Evolutionary conservation across 2,329 filamentous ascomycete genomes (phyloP).

Genomic region (Epichloe scottii): DNA sequence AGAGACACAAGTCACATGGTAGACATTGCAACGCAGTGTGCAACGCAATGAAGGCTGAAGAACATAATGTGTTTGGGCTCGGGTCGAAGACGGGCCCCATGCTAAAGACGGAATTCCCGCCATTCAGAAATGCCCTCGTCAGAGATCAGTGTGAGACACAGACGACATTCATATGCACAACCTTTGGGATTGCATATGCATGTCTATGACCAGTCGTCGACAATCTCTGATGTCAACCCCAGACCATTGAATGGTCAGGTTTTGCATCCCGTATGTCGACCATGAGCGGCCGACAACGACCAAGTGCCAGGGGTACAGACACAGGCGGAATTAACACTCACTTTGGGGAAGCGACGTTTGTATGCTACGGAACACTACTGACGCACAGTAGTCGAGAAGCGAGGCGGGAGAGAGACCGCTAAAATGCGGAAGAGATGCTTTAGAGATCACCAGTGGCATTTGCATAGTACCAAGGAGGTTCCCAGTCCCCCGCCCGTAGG

Average conservation of each 20-base stretch:
- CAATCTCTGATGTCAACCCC: no score
- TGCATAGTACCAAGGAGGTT: background rate
- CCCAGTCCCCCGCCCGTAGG: no score
- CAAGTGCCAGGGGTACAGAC: background rate
- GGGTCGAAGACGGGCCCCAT: no score
- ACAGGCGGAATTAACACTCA: background rate
- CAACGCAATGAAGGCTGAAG: background rate
- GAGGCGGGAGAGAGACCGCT: background rate
- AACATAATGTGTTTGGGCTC: background rate
- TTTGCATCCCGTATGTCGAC: background rate
- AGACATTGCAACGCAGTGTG: background rate
- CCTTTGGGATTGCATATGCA: no score
- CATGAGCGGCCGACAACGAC: background rate
- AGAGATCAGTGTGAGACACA: no score
- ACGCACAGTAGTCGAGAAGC: background rate
- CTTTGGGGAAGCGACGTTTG: no score
- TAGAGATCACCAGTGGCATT: background rate
- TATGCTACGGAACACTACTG: no score
- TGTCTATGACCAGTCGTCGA: no score
- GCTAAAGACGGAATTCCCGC: no score
- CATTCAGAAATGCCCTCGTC: no score
- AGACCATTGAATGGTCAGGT: no score
- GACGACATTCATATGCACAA: no score
- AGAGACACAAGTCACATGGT: background rate
- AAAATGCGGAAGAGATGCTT: background rate